These are phyloP conservation scores for Malania oleifera DNA, from an alignment of 164 flowering plant species.

Conservation along the genomic window DNA sequence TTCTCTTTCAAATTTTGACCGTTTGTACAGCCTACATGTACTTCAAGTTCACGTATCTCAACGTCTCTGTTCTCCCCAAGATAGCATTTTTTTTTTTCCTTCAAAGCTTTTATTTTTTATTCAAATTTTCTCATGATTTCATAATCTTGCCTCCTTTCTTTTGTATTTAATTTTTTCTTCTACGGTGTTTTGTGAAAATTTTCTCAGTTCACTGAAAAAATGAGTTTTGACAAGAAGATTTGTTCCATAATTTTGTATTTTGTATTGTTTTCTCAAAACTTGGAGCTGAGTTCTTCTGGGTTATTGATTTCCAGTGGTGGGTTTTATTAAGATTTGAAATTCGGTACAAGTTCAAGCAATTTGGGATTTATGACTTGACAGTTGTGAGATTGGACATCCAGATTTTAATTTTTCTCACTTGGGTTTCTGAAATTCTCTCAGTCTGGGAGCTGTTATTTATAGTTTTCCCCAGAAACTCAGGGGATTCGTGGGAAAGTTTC, in stretches of 20 bases:
- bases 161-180: not conserved
- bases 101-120: not conserved
- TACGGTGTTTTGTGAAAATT: not conserved
- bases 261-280: too few species aligned
- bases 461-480: not conserved
- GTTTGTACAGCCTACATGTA: constrained; percentile 18
- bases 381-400: not conserved
- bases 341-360: too few species aligned
- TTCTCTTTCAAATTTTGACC: constrained; percentile 23
- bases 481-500: not conserved
- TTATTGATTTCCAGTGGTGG: too few species aligned
- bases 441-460: not conserved
- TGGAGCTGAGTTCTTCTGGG: too few species aligned
- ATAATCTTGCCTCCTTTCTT: constrained; percentile 5
- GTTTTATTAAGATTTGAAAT: too few species aligned
- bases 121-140: constrained; percentile 9
- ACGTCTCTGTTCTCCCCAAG: constrained; percentile 23
- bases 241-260: too few species aligned
- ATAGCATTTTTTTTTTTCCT: not conserved
- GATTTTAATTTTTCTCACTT: not conserved
- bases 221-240: too few species aligned
- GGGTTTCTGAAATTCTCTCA: not conserved
- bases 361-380: not conserved
- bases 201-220: too few species aligned
- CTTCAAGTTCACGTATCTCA: constrained; percentile 30